Percentiles rank a stretch among this genome's conserved stretches.
phyloP scores from a whole-genome alignment of 225 moss, liverwort and hornwort genomes.

The Rhytidiadelphus loreus region DNA sequence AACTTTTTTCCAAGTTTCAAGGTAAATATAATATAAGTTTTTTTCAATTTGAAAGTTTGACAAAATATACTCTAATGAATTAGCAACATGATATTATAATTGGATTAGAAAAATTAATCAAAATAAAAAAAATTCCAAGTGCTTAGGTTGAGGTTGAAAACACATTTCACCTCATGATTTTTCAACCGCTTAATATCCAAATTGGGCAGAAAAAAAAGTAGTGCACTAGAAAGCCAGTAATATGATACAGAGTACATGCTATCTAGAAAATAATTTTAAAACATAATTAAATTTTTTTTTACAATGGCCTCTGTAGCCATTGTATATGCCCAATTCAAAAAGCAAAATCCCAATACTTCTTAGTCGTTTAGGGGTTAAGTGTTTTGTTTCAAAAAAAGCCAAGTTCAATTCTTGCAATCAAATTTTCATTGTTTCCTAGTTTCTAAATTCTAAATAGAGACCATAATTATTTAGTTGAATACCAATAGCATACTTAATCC shows the following conservation, averaged over 20 bases:
- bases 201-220: not conserved
- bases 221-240: not conserved
- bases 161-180: not conserved
- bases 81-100: not conserved
- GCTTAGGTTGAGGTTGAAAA: accelerated
- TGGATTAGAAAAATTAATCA: not conserved
- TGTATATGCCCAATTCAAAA: not conserved
- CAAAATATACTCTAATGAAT: not conserved
- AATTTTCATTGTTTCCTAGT: not conserved
- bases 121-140: not conserved
- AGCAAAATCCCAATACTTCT: not conserved
- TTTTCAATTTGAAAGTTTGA: not conserved
- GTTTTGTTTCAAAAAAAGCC: no score
- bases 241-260: accelerated
- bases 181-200: no score
- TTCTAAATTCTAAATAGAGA: not conserved
- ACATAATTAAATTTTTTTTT: not conserved
- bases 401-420: no score
- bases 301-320: not conserved
- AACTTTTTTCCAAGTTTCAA: not conserved
- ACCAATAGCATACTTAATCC: no score
- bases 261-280: not conserved
- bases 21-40: not conserved
- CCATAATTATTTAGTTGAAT: not conserved
- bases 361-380: not conserved